Evolutionary conservation across 2,329 filamentous ascomycete genomes (phyloP).

Genomic region (Magnaporthiopsis poae): DNA sequence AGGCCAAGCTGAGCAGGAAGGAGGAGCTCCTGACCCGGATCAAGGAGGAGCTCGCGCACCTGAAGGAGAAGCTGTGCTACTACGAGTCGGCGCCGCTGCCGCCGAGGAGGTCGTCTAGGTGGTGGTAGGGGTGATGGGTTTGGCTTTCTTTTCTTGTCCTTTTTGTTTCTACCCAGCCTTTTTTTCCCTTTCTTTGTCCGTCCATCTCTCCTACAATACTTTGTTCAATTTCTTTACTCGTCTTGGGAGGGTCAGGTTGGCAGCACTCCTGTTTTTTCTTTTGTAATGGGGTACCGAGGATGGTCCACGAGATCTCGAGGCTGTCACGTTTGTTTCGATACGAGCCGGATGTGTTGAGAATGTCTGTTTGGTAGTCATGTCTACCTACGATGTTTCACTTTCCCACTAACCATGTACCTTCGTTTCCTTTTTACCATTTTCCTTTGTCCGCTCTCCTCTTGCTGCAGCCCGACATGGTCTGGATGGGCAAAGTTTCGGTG

Average conservation of each 20-base stretch:
- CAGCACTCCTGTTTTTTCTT: neutral
- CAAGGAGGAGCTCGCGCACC: conserved; percentile 5
- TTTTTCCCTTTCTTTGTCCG: neutral
- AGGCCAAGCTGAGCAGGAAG: neutral
- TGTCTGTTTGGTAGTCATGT: neutral
- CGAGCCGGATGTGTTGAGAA: neutral
- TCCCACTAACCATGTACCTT: neutral
- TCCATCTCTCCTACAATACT: neutral
- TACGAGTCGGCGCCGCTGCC: conserved; percentile 4
- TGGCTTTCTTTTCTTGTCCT: neutral
- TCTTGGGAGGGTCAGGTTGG: neutral
- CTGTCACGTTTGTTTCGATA: neutral
- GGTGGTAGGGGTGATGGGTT: neutral
- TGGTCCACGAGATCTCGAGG: neutral
- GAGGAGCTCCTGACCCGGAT: neutral
- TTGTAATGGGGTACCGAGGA: too few species aligned
- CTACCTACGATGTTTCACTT: neutral
- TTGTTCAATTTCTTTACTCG: neutral
- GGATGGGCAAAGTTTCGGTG: neutral
- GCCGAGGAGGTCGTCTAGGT: neutral
- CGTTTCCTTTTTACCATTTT: neutral
- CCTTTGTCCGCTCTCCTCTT: neutral
- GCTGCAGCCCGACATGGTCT: neutral
- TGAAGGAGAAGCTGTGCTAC: conserved; percentile 4
- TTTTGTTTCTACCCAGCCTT: neutral